A percentile compares a stretch with the other conserved stretches of the same genome.
These are phyloP conservation scores for Odontarrhena argentea DNA, from an alignment of 345 rosid genomes.

Conservation along the genomic window DNA sequence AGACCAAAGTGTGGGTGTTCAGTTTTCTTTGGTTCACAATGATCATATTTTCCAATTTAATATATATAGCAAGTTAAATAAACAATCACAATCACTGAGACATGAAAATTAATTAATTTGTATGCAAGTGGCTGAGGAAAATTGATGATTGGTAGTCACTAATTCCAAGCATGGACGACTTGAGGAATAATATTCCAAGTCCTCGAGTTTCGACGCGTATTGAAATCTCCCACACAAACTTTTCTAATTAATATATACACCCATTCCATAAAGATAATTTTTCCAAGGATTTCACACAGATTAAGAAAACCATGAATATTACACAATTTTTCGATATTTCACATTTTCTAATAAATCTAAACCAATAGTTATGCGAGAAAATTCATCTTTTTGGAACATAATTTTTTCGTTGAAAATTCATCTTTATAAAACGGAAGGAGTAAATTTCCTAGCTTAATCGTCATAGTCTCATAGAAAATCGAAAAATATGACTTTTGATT, in stretches of 20 bases:
- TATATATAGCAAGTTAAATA: too few relatives aligned
- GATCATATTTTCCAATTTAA: neutral
- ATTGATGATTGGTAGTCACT: constrained; percentile 1
- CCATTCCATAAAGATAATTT: too few relatives aligned
- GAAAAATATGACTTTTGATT: neutral
- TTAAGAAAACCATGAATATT: too few relatives aligned
- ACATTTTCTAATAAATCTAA: too few relatives aligned
- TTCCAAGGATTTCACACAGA: too few relatives aligned
- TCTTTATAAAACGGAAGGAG: too few relatives aligned
- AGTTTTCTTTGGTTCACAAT: neutral
- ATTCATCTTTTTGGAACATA: too few relatives aligned
- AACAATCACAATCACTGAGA: too few relatives aligned
- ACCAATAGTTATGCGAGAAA: too few relatives aligned
- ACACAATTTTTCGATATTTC: too few relatives aligned
- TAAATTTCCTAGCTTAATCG: neutral
- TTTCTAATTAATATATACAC: neutral
- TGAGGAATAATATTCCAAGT: constrained; percentile 25
- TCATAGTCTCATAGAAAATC: neutral
- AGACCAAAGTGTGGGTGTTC: constrained; percentile 6
- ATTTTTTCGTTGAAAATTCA: too few relatives aligned
- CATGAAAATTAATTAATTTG: too few relatives aligned
- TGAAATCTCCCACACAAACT: constrained; percentile 15
- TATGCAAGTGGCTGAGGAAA: constrained; percentile 9
- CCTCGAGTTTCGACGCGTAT: constrained; percentile 13
- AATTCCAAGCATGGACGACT: constrained; percentile 25